Conservation (phyloP, 169 alveolate species). For the Cryptosporidium ubiquitum region DNA sequence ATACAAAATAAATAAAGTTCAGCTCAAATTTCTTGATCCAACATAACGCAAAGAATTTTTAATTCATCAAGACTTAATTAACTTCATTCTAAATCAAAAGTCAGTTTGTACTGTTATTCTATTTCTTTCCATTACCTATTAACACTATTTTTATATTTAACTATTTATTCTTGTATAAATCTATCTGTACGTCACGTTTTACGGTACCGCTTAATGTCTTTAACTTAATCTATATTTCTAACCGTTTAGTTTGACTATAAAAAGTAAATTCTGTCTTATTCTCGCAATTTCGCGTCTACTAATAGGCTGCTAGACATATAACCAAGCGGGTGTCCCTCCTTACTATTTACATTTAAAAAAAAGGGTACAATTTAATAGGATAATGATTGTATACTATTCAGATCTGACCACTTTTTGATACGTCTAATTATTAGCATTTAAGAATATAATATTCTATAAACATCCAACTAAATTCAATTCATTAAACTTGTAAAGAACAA, state of each 20-base stretch:
- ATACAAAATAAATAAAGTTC: constrained; percentile 3
- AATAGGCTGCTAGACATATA: not conserved
- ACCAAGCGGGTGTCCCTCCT: constrained; percentile 35
- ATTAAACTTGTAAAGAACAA: not conserved
- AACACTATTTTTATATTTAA: not conserved
- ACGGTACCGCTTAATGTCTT: constrained; percentile 26
- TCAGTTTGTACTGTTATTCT: not conserved
- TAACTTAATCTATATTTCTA: not conserved
- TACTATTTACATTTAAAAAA: not conserved
- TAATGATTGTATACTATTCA: not conserved
- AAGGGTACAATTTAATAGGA: not conserved
- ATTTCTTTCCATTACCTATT: not conserved
- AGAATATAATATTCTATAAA: too few species aligned
- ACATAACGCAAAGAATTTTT: not conserved
- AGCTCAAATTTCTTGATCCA: constrained; percentile 24
- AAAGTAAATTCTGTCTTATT: constrained; percentile 13
- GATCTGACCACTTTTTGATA: not conserved
- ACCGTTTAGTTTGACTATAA: not conserved
- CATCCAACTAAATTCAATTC: not conserved
- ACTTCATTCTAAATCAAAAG: not conserved
- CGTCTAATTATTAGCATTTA: not conserved
- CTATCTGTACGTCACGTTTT: constrained; percentile 14
- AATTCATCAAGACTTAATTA: not conserved
- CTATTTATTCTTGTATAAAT: not conserved
- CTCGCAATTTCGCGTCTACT: constrained; percentile 4